Conservation (phyloP, 805 yeast species). For the Pichia nanzhaoensis region DNA sequence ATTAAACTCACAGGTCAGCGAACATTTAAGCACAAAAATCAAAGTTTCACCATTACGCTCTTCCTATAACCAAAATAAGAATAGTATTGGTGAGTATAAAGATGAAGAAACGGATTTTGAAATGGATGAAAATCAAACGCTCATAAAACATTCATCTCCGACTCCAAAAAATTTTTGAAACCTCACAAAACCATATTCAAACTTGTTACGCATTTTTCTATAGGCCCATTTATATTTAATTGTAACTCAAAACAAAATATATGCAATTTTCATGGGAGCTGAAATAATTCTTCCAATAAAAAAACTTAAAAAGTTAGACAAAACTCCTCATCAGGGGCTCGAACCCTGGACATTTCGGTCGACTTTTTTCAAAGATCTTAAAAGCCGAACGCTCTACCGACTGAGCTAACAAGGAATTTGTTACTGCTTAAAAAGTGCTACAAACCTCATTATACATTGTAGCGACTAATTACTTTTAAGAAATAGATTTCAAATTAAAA, state of each 20-base stretch:
- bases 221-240: too few relatives aligned
- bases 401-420: slow-evolving; percentile 43
- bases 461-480: too few relatives aligned
- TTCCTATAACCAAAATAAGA: too few relatives aligned
- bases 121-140: not conserved
- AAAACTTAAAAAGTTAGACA: not conserved
- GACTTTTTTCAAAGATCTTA: slow-evolving; percentile 32
- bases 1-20: not conserved
- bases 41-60: not conserved
- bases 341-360: slow-evolving; percentile 58
- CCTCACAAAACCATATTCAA: too few relatives aligned
- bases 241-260: too few relatives aligned
- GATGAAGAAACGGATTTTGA: slow-evolving; percentile 6
- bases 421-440: too few relatives aligned
- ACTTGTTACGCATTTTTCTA: not conserved
- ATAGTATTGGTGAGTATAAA: not conserved
- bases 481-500: too few relatives aligned
- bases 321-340: slow-evolving; percentile 52
- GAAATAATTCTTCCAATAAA: too few relatives aligned
- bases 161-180: not conserved
- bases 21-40: not conserved
- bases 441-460: too few relatives aligned
- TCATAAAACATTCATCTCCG: not conserved
- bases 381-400: slow-evolving; percentile 68
- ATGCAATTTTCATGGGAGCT: too few relatives aligned